Base-by-base conservation (phyloP, 208 protist species). In the Acanthamoeba sp. region DNA sequence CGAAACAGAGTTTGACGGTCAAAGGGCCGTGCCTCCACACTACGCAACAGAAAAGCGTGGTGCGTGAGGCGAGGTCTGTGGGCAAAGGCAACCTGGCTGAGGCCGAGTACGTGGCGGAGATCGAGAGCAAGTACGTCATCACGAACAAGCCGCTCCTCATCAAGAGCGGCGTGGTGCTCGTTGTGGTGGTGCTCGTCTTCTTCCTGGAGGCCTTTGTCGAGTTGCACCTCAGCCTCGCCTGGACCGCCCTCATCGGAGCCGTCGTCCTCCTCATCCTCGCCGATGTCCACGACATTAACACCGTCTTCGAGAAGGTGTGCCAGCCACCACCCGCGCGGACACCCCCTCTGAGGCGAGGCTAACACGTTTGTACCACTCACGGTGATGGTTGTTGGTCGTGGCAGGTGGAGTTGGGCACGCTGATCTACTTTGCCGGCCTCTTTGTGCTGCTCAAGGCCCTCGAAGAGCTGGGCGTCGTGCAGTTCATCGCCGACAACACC, bases 401-500 rank as follows among this genome's bases (percentile, higher is more conserved):
- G 0, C 48, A 90, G 82, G 94, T 97, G 4, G 96, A 97, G 87
- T 96, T 96, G 94, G 34, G 66, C n/a, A 97, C 96, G 48, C 66
- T 97, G 32, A 34, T 97, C 40, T 97, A 97, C 59, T 97, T 97
- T 92, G 94, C 87, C 10, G 69, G 66, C 22, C 80, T 97, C 14
- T 97, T 97, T 48, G 91, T 97, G n/a, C 88, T 97, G 24, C 93
- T 97, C 91, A 91, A 95, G 55, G 95, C 36, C 14, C 64, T 97
- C 12, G 50, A 45, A 32, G 93, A 95, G 84, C 62, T 95, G 3
- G 82, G 93, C 32, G 80, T 97, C 18, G 95, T 97, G 52, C 42
- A 91, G 27, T 97, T 88, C 57, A 85, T 97, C n/a, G 95, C 94
- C 34, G 73, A 96, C 20, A 16, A 62, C 52, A 90, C 82, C 5